phyloP scores from a whole-genome alignment of 2,329 filamentous ascomycete genomes.

The Epichloe gansuensis region DNA sequence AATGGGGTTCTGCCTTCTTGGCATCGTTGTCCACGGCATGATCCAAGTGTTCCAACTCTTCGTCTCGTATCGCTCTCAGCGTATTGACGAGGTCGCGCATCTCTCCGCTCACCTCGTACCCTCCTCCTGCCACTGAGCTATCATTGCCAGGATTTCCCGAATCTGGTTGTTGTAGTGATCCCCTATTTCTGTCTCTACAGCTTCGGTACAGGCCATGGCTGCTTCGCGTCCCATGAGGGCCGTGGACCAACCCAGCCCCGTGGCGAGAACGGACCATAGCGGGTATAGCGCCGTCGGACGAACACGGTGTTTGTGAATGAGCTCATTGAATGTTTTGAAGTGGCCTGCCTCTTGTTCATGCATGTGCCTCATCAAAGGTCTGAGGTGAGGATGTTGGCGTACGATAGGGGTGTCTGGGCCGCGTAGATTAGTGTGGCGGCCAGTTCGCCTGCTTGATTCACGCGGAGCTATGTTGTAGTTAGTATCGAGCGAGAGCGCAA shows the following conservation, averaged over 20 bases:
- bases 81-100: constrained; percentile 59
- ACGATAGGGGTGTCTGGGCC: constrained; percentile 74
- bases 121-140: constrained; percentile 62
- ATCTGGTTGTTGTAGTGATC: constrained; percentile 94
- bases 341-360: constrained; percentile 91
- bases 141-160: constrained; percentile 67
- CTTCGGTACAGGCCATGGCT: constrained; percentile 97
- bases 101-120: constrained; percentile 72
- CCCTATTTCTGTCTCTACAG: constrained; percentile 96
- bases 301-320: constrained; percentile 77
- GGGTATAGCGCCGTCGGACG: constrained; percentile 90
- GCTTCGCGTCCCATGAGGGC: constrained; percentile 82
- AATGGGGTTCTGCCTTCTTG: constrained; percentile 80
- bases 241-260: constrained; percentile 77
- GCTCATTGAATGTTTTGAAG: constrained; percentile 69
- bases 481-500: background rate
- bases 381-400: constrained; percentile 71
- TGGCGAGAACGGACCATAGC: constrained; percentile 71
- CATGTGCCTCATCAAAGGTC: constrained; percentile 93
- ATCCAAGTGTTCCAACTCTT: constrained; percentile 94
- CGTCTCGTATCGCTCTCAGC: constrained; percentile 76
- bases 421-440: constrained; percentile 91
- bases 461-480: constrained; percentile 51
- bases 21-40: constrained; percentile 90
- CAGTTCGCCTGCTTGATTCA: constrained; percentile 97